These are phyloP conservation scores for Blastobotrys terrestris DNA, from an alignment of 805 yeast species.

Conservation along the genomic window DNA sequence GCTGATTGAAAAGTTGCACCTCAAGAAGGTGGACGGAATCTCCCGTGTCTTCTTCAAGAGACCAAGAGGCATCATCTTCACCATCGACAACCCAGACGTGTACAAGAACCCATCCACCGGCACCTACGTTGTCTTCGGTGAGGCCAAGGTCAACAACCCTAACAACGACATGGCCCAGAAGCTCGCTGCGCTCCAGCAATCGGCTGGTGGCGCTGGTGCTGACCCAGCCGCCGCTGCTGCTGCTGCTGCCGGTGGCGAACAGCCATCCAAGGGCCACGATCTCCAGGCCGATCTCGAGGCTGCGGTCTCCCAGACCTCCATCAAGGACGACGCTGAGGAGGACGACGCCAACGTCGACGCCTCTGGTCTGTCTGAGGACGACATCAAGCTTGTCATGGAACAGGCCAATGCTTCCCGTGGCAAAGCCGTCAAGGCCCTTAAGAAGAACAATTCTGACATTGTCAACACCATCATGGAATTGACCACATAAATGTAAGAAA, in stretches of 20 bases:
- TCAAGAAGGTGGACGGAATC: conserved; percentile 87
- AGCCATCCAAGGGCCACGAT: conserved; percentile 35
- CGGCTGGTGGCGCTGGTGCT: conserved; percentile 40
- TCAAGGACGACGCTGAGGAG: conserved; percentile 40
- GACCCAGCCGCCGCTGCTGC: conserved; percentile 32
- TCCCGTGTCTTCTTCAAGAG: conserved; percentile 93
- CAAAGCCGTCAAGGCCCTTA: conserved; percentile 88
- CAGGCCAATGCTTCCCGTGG: conserved; percentile 86
- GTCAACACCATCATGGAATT: conserved; percentile 86
- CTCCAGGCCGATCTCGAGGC: conserved; percentile 26
- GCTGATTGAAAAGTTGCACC: conserved; percentile 76
- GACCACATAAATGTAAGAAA: conserved; percentile 29
- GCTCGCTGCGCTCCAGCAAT: conserved; percentile 59
- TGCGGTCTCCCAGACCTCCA: conserved; percentile 25
- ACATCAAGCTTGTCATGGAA: conserved; percentile 79
- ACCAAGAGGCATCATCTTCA: conserved; percentile 85
- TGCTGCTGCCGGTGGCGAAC: too few species aligned
- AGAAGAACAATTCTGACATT: conserved; percentile 84
- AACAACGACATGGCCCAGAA: conserved; percentile 79
- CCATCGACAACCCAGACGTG: conserved; percentile 91
- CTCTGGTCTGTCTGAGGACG: conserved; percentile 74
- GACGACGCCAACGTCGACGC: conserved; percentile 78
- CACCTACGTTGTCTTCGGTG: conserved; percentile 95
- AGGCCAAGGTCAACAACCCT: conserved; percentile 93
- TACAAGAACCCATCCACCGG: conserved; percentile 87